These are phyloP conservation scores for Galerina marginata DNA, from an alignment of 768 basidiomycete species.

Conservation along the genomic window DNA sequence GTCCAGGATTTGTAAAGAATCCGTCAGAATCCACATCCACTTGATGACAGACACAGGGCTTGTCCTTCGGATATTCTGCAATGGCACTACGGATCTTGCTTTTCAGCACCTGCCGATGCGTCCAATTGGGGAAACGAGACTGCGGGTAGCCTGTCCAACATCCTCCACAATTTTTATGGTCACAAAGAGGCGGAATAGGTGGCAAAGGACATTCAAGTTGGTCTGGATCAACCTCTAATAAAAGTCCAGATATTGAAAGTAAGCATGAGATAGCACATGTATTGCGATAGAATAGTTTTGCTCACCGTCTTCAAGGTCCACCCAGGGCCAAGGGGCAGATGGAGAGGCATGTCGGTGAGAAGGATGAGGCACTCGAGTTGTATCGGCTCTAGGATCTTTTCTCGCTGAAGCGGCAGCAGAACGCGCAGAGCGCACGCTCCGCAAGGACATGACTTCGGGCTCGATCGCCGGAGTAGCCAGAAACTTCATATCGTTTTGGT, in stretches of 20 bases:
- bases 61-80: constrained; percentile 32
- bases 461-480: background rate
- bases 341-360: constrained; percentile 51
- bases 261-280: background rate
- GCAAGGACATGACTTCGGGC: background rate
- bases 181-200: constrained; percentile 42
- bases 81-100: constrained; percentile 47
- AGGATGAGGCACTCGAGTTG: constrained; percentile 36
- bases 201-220: constrained; percentile 38
- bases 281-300: background rate
- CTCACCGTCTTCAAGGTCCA: constrained; percentile 46
- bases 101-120: constrained; percentile 44
- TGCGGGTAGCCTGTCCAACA: constrained; percentile 51
- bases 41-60: constrained; percentile 38
- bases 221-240: constrained; percentile 38
- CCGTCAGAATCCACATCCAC: constrained; percentile 48
- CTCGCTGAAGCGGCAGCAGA: background rate
- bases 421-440: background rate
- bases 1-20: constrained; percentile 39
- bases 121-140: constrained; percentile 64
- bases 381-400: constrained; percentile 2
- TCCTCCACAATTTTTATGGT: constrained; percentile 39
- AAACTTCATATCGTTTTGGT: background rate
- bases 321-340: constrained; percentile 54
- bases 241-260: background rate